phyloP scores from a whole-genome alignment of 2,329 filamentous ascomycete genomes.

The Fonsecaea erecta region DNA sequence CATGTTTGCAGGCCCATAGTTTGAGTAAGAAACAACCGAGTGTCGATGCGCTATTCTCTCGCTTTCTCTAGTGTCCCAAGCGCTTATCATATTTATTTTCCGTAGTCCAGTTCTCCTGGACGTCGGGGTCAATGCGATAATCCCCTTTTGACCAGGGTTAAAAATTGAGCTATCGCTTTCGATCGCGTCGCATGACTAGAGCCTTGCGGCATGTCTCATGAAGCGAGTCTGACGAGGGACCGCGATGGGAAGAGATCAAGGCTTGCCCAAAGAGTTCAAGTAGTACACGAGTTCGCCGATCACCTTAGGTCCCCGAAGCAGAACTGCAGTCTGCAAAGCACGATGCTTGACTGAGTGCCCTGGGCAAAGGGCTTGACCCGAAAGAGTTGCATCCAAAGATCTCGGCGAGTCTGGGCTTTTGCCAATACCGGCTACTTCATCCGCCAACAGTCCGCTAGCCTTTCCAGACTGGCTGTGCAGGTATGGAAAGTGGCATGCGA shows the following conservation, averaged over 20 bases:
- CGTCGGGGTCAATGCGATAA: not conserved
- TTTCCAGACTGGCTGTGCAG: not conserved
- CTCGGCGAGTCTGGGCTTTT: not conserved
- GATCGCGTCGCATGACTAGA: not conserved
- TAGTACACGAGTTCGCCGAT: slow-evolving; percentile 12
- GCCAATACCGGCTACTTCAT: not conserved
- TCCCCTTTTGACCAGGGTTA: not conserved
- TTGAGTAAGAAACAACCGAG: not conserved
- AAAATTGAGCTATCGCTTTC: not conserved
- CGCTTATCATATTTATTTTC: slow-evolving; percentile 18
- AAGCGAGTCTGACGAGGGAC: not conserved
- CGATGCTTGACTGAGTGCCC: not conserved
- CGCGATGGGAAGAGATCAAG: not conserved
- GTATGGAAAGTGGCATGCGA: not conserved
- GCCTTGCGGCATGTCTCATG: slow-evolving; percentile 15
- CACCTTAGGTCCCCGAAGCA: not conserved
- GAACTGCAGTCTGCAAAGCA: not conserved
- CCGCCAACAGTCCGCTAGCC: not conserved
- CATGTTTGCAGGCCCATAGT: not conserved
- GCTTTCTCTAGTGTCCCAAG: slow-evolving; percentile 15
- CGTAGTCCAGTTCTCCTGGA: slow-evolving; percentile 1
- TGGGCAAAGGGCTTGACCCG: not conserved
- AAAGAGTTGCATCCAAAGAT: not conserved
- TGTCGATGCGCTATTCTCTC: not conserved
- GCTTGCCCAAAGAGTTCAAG: not conserved